These are phyloP conservation scores for Phytophthora podocarpi DNA, from an alignment of 352 stramenopile genomes.

Conservation along the genomic window DNA sequence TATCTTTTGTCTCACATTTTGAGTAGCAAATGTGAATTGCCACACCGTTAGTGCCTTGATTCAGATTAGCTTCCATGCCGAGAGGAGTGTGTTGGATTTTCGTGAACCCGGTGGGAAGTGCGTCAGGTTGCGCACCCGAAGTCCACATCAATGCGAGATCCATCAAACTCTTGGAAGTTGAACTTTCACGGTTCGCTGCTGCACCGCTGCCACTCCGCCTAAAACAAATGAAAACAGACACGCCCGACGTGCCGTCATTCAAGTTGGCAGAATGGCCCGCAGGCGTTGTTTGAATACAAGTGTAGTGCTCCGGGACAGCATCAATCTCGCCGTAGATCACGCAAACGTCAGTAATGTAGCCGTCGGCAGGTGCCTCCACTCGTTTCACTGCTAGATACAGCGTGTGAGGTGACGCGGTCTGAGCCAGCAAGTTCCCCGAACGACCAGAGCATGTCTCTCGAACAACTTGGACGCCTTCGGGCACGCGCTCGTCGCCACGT, in stretches of 20 bases:
- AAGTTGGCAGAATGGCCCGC: conserved; percentile 77
- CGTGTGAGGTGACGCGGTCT: conserved; percentile 73
- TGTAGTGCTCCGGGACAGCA: conserved; percentile 78
- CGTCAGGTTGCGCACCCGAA: conserved; percentile 61
- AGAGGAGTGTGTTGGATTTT: conserved; percentile 89
- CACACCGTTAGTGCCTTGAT: conserved; percentile 75
- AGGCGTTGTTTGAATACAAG: conserved; percentile 72
- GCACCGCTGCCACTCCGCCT: conserved; percentile 28
- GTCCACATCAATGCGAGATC: conserved; percentile 82
- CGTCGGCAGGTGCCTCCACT: conserved; percentile 48
- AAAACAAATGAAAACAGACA: conserved; percentile 89
- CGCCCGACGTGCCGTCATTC: conserved; percentile 75
- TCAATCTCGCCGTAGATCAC: conserved; percentile 90
- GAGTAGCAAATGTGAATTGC: conserved; percentile 79
- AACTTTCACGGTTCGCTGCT: conserved; percentile 12
- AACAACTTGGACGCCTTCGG: conserved; percentile 70
- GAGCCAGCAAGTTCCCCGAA: conserved; percentile 71
- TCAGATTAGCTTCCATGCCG: conserved; percentile 88
- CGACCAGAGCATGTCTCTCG: conserved; percentile 74
- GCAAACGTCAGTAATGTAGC: conserved; percentile 75
- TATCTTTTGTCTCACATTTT: conserved; percentile 56
- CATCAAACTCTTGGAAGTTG: conserved; percentile 65
- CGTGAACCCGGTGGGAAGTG: conserved; percentile 69
- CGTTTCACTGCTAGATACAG: conserved; percentile 80
- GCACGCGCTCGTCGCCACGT: conserved; percentile 74